Evolutionary conservation across 2,329 filamentous ascomycete species (phyloP).

Genomic region (Claviceps sp.): DNA sequence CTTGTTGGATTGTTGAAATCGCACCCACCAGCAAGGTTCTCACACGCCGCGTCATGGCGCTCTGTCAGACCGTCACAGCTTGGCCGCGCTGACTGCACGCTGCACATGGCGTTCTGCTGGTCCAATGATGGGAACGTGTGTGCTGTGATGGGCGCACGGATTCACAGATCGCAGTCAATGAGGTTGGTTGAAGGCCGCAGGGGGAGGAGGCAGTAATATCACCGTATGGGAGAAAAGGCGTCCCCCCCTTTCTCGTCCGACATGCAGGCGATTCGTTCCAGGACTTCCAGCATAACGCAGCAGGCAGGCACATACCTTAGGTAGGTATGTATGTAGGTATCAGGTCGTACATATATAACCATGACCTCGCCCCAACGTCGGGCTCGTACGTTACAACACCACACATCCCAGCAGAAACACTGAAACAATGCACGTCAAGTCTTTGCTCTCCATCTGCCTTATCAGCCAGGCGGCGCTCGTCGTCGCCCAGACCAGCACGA

Average conservation of each 20-base stretch:
- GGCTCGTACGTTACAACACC: too few relatives aligned
- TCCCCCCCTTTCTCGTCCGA: too few relatives aligned
- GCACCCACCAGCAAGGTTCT: conserved; percentile 4
- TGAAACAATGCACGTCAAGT: conserved; percentile 6
- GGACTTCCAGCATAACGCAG: too few relatives aligned
- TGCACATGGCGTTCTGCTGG: not conserved
- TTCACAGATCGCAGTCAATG: too few relatives aligned
- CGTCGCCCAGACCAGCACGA: conserved; percentile 2
- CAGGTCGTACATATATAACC: too few relatives aligned
- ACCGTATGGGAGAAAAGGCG: too few relatives aligned
- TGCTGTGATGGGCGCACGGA: not conserved
- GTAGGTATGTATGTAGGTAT: too few relatives aligned
- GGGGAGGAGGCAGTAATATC: too few relatives aligned
- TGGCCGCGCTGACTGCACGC: not conserved
- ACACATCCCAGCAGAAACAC: not conserved
- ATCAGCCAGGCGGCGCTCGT: conserved; percentile 6
- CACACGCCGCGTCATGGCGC: conserved; percentile 5
- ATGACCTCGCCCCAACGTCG: too few relatives aligned
- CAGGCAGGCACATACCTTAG: too few relatives aligned
- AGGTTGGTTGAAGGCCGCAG: too few relatives aligned
- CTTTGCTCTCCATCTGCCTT: conserved; percentile 7
- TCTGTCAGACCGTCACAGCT: not conserved
- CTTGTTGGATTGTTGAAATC: not conserved
- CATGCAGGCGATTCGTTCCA: too few relatives aligned
- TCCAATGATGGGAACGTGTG: not conserved